Conservation (phyloP, 805 yeast species). For the Candida saitoana region DNA sequence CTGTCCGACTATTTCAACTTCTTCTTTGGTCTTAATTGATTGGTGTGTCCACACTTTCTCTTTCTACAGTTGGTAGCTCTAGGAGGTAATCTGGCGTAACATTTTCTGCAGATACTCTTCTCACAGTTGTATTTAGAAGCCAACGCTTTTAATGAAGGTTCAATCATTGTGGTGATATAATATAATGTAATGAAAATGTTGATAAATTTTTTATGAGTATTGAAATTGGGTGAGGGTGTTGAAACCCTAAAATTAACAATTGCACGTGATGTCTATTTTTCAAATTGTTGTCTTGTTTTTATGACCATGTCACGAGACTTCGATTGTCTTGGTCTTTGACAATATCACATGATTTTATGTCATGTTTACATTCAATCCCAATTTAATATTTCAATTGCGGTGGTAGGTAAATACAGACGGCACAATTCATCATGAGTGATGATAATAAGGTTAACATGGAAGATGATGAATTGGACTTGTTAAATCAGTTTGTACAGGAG, state of each 20-base stretch:
- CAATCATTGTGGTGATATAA: constrained; percentile 60
- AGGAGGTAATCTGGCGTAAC: constrained; percentile 99
- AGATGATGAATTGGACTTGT: not conserved
- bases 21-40: constrained; percentile 99
- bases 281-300: too few relatives aligned
- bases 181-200: too few relatives aligned
- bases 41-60: constrained; percentile 99
- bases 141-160: constrained; percentile 98
- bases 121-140: constrained; percentile 99
- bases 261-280: too few relatives aligned
- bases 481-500: not conserved
- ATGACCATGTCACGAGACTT: too few relatives aligned
- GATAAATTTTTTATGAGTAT: not conserved
- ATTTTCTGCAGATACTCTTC: constrained; percentile 97
- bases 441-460: not conserved
- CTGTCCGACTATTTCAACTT: constrained; percentile 92
- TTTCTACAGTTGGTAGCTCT: constrained; percentile 99
- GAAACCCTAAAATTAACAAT: not conserved
- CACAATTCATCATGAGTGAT: not conserved
- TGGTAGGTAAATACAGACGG: too few relatives aligned
- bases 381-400: too few relatives aligned
- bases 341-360: not conserved
- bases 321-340: not conserved
- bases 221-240: too few relatives aligned
- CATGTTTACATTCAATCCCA: not conserved